phyloP scores from a whole-genome alignment of 2,329 filamentous ascomycete genomes.

The Fusarium fracticaudum region DNA sequence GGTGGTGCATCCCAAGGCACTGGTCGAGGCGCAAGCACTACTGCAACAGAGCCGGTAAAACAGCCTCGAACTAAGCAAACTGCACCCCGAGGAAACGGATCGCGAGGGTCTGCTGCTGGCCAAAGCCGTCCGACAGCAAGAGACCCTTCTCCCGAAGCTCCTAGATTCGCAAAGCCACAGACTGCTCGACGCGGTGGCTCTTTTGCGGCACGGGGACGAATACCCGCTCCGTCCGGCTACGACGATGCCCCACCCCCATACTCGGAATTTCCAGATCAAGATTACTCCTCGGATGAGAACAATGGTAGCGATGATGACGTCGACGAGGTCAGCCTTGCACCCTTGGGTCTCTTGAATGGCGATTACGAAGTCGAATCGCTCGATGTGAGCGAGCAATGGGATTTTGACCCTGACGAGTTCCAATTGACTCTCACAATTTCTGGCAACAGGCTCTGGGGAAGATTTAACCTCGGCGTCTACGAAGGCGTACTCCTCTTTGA shows the following conservation, averaged over 20 bases:
- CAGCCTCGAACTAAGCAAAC: conserved; percentile 21
- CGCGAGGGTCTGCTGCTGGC: background rate
- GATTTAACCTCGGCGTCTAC: conserved; percentile 55
- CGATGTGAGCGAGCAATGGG: conserved; percentile 42
- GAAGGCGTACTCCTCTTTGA: conserved; percentile 55
- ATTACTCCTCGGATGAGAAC: background rate
- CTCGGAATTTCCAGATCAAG: conserved; percentile 10
- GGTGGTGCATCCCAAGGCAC: background rate
- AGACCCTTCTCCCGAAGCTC: background rate
- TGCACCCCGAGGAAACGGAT: conserved; percentile 21
- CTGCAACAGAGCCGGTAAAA: background rate
- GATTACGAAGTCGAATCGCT: conserved; percentile 51
- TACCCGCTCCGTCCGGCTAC: conserved; percentile 11
- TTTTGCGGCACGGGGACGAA: conserved; percentile 37
- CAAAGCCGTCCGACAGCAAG: rapidly evolving
- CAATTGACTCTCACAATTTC: conserved; percentile 51
- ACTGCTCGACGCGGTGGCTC: conserved; percentile 43
- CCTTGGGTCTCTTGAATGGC: conserved; percentile 56
- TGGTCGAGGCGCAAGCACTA: background rate
- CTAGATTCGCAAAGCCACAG: background rate
- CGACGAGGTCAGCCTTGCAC: background rate
- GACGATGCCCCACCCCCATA: conserved; percentile 31
- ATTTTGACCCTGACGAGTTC: conserved; percentile 39
- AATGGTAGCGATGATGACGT: conserved; percentile 21
- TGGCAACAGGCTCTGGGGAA: conserved; percentile 55